Conservation (phyloP, 768 basidiomycete species). For the Tricholoma saponaceum region DNA sequence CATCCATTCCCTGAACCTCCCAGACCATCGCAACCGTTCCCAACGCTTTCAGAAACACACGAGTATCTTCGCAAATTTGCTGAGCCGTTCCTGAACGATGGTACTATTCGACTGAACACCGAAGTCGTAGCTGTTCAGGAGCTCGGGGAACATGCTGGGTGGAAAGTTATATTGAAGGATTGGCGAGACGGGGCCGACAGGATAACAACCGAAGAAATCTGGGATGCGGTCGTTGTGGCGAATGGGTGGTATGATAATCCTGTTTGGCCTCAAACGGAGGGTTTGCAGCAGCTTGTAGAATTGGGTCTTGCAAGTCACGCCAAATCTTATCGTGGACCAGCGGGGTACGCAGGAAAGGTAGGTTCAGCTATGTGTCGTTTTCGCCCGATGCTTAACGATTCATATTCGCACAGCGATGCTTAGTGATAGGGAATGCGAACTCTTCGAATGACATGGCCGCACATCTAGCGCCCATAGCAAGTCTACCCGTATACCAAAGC, state of each 20-base stretch:
- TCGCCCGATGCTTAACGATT: neutral
- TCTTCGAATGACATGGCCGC: constrained; percentile 51
- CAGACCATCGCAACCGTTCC: constrained; percentile 33
- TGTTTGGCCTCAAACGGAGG: constrained; percentile 40
- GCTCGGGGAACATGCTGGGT: constrained; percentile 24
- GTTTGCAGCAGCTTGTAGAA: constrained; percentile 31
- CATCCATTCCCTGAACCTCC: constrained; percentile 31
- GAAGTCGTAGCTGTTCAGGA: constrained; percentile 39
- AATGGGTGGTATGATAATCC: constrained; percentile 43
- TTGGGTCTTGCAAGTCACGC: constrained; percentile 38
- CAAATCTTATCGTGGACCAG: constrained; percentile 36
- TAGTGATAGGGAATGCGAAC: constrained; percentile 49
- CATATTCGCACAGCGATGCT: constrained; percentile 29
- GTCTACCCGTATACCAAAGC: constrained; percentile 42
- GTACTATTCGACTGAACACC: constrained; percentile 35
- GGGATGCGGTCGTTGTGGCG: constrained; percentile 49
- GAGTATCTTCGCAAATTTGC: constrained; percentile 34
- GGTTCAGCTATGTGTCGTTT: neutral
- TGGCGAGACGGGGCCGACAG: constrained; percentile 23
- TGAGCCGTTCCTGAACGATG: constrained; percentile 23
- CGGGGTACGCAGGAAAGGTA: constrained; percentile 34
- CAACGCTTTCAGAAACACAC: constrained; percentile 34
- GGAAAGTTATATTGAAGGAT: constrained; percentile 36
- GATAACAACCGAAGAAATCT: constrained; percentile 28
- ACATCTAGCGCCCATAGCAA: constrained; percentile 35